Conservation (phyloP, 176 grass and related monocot species). For the Bromus sterilis region DNA sequence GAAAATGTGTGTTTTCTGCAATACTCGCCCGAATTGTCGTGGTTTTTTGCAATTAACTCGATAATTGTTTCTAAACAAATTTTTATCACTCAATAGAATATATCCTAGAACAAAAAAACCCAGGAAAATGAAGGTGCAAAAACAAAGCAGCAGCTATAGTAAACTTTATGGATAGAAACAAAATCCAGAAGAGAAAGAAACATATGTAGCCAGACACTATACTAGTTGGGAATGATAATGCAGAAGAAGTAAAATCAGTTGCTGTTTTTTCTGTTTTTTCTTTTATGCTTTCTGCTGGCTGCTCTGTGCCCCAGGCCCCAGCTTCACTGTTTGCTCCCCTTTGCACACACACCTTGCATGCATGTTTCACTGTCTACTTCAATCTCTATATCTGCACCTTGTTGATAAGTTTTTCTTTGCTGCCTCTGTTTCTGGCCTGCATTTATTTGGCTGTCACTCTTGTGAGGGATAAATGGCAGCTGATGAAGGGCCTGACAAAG, state of each 20-base stretch:
- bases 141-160: neutral
- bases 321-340: slow-evolving; percentile 24
- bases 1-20: too few species aligned
- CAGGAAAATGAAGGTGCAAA: neutral
- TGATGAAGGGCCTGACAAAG: slow-evolving; percentile 37
- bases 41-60: too few species aligned
- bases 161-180: neutral
- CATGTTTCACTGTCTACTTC: slow-evolving; percentile 20
- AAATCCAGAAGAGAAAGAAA: neutral
- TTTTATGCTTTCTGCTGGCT: slow-evolving; percentile 5
- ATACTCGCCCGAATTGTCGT: too few species aligned
- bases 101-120: neutral
- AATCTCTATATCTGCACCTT: neutral
- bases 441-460: slow-evolving; percentile 48
- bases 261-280: neutral
- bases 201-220: neutral
- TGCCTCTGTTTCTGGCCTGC: slow-evolving; percentile 27
- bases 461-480: slow-evolving; percentile 33
- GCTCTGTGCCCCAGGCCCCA: neutral
- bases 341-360: slow-evolving; percentile 14
- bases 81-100: neutral
- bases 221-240: neutral
- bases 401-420: slow-evolving; percentile 27
- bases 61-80: neutral
- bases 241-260: neutral